Evolutionary conservation across 345 rosid species (phyloP).

Genomic region (Dipteronia sinensis): DNA sequence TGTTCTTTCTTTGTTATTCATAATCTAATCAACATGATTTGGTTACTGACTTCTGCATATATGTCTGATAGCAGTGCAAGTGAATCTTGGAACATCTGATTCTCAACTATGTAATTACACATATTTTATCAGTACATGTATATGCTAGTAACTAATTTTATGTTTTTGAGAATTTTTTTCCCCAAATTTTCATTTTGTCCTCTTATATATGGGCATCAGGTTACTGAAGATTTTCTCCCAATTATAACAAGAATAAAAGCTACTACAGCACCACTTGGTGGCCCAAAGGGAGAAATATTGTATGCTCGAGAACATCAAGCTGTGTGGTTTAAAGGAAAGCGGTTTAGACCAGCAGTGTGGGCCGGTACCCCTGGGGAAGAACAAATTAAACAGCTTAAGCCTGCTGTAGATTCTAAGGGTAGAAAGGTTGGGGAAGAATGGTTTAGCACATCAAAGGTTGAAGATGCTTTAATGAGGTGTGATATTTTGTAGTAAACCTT

Average conservation of each 20-base stretch:
- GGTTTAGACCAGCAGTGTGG: slow-evolving; percentile 81
- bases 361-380: slow-evolving; percentile 90
- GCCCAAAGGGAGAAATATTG: slow-evolving; percentile 79
- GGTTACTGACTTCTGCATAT: not conserved
- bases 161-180: not conserved
- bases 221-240: slow-evolving; percentile 81
- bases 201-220: slow-evolving; percentile 39
- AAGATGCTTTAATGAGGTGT: slow-evolving; percentile 76
- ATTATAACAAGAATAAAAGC: slow-evolving; percentile 79
- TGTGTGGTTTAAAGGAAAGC: slow-evolving; percentile 93
- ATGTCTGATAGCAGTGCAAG: not conserved
- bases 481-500: slow-evolving; percentile 10
- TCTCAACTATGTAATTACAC: not conserved
- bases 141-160: not conserved
- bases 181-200: not conserved
- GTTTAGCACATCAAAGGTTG: slow-evolving; percentile 85
- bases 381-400: slow-evolving; percentile 88
- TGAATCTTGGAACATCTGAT: not conserved
- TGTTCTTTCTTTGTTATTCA: not conserved
- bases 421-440: slow-evolving; percentile 98
- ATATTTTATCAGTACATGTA: not conserved
- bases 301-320: slow-evolving; percentile 94
- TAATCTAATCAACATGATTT: not conserved
- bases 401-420: slow-evolving; percentile 89
- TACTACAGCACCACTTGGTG: slow-evolving; percentile 72